Base-by-base conservation (phyloP, 192 early-diverging fungal genomes). In the Entomortierella parvispora region DNA sequence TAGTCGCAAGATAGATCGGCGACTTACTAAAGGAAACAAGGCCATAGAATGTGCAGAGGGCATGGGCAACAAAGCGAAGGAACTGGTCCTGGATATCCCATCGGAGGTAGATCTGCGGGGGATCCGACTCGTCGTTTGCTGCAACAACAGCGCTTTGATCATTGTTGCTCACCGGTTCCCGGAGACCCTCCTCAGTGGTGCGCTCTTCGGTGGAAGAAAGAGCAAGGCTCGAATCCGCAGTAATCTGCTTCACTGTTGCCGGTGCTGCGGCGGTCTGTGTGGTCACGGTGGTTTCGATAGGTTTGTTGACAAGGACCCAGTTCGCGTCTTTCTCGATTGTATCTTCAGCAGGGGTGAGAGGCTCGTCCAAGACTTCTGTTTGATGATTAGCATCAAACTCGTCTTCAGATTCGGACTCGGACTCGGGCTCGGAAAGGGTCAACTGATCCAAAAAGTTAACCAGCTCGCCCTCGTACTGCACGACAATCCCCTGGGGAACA, bases 1-100 rank as follows among this genome's bases (percentile, higher is more conserved):
- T n/a, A n/a, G n/a, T n/a, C n/a, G 37, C 26, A 8, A 40, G 22
- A 10, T 33, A 29, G 32, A 69, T 14, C 9, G 4, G 20, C 4
- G 22, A 80, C 86, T 83, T 78, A 85, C 86, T 85, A 47, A 87
- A 81, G 0, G 86, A 85, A 22, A 69, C 56, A 5, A 85, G 63
- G 8, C 68, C 65, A 44, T 85, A 84, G 59, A 84, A 85, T 10
- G 70, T 42, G 52, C 75, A 80, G 52, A 87, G 80, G 10, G 78
- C 62, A 68, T 86, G 83, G 20, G 84, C 61, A 14, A 86, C 79
- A 49, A 75, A 86, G 20, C 86, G 74, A 6, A 81, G 64, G 62
- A 88, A 86, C 67, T 79, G 71, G 64, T 86, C 82, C 15, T 69
- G 71, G 56, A 82, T 80, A 17, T 82, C 80, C 82, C 82, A 79